phyloP scores from a whole-genome alignment of 352 stramenopile genomes.

The Phytopythium chamaehyphon region DNA sequence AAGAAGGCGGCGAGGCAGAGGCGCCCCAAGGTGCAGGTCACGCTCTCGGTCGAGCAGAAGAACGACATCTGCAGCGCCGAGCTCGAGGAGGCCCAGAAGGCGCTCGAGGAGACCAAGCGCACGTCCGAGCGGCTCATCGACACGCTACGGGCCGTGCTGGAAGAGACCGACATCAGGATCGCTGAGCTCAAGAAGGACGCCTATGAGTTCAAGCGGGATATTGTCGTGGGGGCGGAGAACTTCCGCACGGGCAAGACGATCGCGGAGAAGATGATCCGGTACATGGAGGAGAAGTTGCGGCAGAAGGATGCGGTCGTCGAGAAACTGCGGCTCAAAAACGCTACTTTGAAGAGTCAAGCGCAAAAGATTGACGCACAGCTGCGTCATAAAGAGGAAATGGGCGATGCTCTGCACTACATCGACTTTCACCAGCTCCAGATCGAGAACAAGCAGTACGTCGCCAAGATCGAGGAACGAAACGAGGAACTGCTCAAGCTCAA shows the following conservation, averaged over 20 bases:
- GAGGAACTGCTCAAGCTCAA: constrained; percentile 92
- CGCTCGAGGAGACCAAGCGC: constrained; percentile 87
- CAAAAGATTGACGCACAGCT: constrained; percentile 91
- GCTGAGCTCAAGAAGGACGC: constrained; percentile 94
- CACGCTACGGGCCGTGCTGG: constrained; percentile 88
- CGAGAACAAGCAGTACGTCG: constrained; percentile 96
- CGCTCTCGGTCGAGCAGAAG: constrained; percentile 92
- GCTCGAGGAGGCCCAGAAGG: constrained; percentile 85
- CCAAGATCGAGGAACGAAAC: constrained; percentile 94
- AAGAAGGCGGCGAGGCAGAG: constrained; percentile 51
- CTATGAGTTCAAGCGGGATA: constrained; percentile 95
- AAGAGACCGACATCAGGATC: constrained; percentile 94
- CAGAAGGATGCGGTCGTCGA: constrained; percentile 91
- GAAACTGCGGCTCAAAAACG: constrained; percentile 93
- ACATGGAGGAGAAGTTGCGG: constrained; percentile 94
- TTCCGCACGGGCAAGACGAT: constrained; percentile 92
- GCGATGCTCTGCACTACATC: constrained; percentile 94
- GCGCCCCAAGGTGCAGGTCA: constrained; percentile 49
- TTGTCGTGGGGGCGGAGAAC: constrained; percentile 93
- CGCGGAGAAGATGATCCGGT: constrained; percentile 92
- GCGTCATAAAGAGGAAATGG: constrained; percentile 94
- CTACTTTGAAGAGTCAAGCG: constrained; percentile 89
- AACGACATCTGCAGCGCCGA: constrained; percentile 88
- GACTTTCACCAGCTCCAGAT: constrained; percentile 96
- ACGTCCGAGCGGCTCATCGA: constrained; percentile 93